These are phyloP conservation scores for Globisporangium radiosum DNA, from an alignment of 352 stramenopile genomes.

Conservation along the genomic window DNA sequence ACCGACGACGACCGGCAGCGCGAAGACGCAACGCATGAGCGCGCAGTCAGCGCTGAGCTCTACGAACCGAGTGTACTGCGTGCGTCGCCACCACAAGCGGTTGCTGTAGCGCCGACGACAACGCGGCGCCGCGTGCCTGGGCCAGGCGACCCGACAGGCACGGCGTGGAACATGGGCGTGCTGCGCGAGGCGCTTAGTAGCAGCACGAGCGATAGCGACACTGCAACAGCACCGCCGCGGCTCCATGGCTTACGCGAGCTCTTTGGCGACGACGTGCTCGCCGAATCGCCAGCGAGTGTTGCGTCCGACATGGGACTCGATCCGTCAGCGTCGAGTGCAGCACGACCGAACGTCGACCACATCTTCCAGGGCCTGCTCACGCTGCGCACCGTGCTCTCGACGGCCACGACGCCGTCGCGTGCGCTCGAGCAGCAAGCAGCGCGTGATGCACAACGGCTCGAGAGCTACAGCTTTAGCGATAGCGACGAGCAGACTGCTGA, in stretches of 20 bases:
- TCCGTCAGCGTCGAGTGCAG: not conserved
- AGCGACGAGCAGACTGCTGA: not conserved
- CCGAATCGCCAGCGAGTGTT: slow-evolving; percentile 18
- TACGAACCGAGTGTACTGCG: slow-evolving; percentile 12
- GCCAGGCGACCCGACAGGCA: slow-evolving; percentile 19
- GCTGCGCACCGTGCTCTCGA: slow-evolving; percentile 48
- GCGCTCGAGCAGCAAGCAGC: not conserved
- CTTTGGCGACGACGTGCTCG: slow-evolving; percentile 24
- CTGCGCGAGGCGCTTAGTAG: slow-evolving; percentile 41
- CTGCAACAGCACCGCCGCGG: slow-evolving; percentile 1
- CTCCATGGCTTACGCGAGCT: slow-evolving; percentile 35
- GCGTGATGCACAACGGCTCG: not conserved
- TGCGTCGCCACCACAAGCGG: not conserved
- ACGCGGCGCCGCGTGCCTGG: slow-evolving; percentile 14
- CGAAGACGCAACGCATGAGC: not conserved
- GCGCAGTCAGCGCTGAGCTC: not conserved
- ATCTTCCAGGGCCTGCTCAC: slow-evolving; percentile 51
- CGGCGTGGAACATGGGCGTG: slow-evolving; percentile 57
- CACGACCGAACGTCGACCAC: slow-evolving; percentile 39
- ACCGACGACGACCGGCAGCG: slow-evolving; percentile 1
- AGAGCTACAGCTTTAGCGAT: not conserved
- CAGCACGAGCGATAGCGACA: slow-evolving; percentile 1
- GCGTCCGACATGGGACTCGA: slow-evolving; percentile 26
- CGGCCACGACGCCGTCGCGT: slow-evolving; percentile 6
- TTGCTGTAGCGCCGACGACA: not conserved